Conservation (phyloP, 148 eudicot genomes). For the Silene conica region DNA sequence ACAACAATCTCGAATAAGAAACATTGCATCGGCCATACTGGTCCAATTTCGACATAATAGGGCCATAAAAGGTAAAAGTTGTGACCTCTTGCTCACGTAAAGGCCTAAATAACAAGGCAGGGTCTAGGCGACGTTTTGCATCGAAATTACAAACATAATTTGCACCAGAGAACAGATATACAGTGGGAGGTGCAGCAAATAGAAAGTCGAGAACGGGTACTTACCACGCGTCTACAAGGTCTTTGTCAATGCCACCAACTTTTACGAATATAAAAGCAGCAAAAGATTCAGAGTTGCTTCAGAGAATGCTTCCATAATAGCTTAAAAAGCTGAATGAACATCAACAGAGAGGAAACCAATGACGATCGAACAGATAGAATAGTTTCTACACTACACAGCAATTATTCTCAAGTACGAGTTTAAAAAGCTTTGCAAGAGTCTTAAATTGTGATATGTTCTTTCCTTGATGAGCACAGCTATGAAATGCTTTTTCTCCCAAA, state of each 20-base stretch:
- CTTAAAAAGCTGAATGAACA: neutral
- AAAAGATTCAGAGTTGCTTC: neutral
- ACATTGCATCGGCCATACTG: no score
- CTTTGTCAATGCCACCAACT: neutral
- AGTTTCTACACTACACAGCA: neutral
- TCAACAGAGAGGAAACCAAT: neutral
- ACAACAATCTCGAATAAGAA: no score
- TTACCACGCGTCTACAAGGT: neutral
- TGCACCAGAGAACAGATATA: no score
- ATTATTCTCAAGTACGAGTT: neutral
- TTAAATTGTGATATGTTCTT: neutral
- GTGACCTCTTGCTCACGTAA: no score
- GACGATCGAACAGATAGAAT: neutral
- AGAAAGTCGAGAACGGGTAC: neutral
- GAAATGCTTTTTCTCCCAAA: no score
- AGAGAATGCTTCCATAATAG: neutral
- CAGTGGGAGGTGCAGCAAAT: no score
- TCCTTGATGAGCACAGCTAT: neutral
- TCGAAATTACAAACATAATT: no score
- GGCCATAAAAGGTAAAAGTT: no score
- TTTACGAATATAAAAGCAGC: neutral
- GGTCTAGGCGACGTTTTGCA: no score
- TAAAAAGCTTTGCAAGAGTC: neutral
- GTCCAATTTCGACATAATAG: no score
- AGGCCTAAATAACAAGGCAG: no score